Evolutionary conservation across 495 filamentous ascomycete species (phyloP).

Genomic region (Cercophora newfieldiana): DNA sequence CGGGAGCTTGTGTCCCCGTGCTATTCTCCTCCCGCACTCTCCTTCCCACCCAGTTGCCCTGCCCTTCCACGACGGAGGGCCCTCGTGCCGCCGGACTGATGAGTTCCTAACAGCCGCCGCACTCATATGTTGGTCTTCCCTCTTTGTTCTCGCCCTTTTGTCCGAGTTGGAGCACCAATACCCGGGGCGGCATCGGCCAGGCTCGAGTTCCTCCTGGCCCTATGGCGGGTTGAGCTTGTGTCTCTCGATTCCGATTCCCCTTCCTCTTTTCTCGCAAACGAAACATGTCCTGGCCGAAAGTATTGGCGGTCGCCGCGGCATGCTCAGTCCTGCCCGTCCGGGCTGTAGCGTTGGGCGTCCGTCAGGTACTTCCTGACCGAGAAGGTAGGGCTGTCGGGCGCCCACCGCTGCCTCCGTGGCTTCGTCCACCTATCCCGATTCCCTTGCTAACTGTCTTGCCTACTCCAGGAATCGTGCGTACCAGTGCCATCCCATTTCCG

Average conservation of each 20-base stretch:
- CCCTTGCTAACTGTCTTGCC: slow-evolving; percentile 23
- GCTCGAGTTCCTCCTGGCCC: slow-evolving; percentile 7
- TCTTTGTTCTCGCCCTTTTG: slow-evolving; percentile 4
- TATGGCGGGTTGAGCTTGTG: slow-evolving; percentile 21
- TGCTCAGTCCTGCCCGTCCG: slow-evolving; percentile 16
- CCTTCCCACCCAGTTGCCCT: background rate
- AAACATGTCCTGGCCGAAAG: slow-evolving; percentile 19
- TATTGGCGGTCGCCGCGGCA: slow-evolving; percentile 13
- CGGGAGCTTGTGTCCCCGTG: slow-evolving; percentile 15
- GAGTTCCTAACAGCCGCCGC: slow-evolving; percentile 2
- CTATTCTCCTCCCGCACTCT: slow-evolving; percentile 2
- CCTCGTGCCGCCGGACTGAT: background rate
- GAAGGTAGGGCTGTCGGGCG: background rate
- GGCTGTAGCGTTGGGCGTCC: slow-evolving; percentile 15
- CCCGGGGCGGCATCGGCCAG: background rate
- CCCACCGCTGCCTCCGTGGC: slow-evolving; percentile 1
- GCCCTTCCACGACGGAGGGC: background rate
- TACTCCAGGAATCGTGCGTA: slow-evolving; percentile 18
- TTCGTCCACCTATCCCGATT: background rate
- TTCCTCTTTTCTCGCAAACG: slow-evolving; percentile 9
- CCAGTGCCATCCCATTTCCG: background rate
- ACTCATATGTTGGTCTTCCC: slow-evolving; percentile 18
- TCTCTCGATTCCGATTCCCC: background rate
- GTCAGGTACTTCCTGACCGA: slow-evolving; percentile 3
- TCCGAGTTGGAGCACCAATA: background rate